phyloP scores from a whole-genome alignment of 352 stramenopile species.

The Phytophthora cryptogea region DNA sequence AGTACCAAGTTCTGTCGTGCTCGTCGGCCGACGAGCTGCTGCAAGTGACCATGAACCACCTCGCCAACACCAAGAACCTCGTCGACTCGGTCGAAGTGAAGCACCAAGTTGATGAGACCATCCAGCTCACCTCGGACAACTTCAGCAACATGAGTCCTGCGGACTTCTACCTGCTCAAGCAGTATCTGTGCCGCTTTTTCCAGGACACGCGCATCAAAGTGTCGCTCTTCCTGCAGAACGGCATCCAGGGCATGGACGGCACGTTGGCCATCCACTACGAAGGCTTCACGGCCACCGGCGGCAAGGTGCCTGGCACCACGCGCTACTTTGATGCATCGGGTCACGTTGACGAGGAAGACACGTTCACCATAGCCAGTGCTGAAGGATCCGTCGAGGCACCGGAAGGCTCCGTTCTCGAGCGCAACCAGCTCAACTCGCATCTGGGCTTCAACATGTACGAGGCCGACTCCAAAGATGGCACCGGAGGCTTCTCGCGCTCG shows the following conservation, averaged over 20 bases:
- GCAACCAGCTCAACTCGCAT: constrained; percentile 58
- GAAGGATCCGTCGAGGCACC: constrained; percentile 57
- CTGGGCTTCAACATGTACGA: constrained; percentile 88
- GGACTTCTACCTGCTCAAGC: constrained; percentile 84
- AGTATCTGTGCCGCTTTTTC: constrained; percentile 90
- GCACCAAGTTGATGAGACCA: constrained; percentile 75
- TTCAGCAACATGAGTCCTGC: constrained; percentile 71
- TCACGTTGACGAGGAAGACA: constrained; percentile 65
- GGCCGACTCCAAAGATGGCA: constrained; percentile 61
- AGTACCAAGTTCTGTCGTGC: constrained; percentile 89
- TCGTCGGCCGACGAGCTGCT: constrained; percentile 86
- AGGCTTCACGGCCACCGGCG: constrained; percentile 71
- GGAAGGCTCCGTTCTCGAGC: constrained; percentile 56
- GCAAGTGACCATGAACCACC: constrained; percentile 89
- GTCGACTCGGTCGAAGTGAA: constrained; percentile 71
- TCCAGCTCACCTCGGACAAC: constrained; percentile 70
- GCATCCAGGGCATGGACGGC: constrained; percentile 84
- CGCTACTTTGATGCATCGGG: constrained; percentile 74
- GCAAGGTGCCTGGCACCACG: constrained; percentile 66
- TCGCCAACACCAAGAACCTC: constrained; percentile 76
- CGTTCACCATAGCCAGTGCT: constrained; percentile 62
- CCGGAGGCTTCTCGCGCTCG: constrained; percentile 37
- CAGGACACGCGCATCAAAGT: constrained; percentile 92
- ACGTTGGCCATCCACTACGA: constrained; percentile 80
- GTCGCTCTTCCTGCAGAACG: constrained; percentile 90